Base-by-base conservation (phyloP, 305 asterid genomes). In the Caryopteris hybrid region DNA sequence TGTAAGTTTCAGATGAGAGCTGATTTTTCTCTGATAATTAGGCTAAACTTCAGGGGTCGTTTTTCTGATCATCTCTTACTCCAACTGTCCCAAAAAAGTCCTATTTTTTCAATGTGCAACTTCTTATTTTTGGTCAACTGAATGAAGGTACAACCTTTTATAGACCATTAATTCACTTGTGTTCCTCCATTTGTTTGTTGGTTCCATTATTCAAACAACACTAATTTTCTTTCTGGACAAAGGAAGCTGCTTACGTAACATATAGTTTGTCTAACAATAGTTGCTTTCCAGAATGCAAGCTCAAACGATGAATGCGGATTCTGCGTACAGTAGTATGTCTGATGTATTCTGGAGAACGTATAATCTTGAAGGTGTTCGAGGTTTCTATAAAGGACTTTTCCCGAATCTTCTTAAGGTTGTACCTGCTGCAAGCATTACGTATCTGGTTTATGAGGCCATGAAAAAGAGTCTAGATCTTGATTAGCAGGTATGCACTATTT, bases 391-490 rank as follows among this genome's bases (percentile, higher is more conserved):
- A 77, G 99, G 99, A n/a, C 93, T 94, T 36, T 77, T 87, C 64
- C 99, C 99, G 1, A 94, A 91, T 83, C 96, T 94, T 61, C 93
- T 89, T 48, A 94, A 94, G 77, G 99, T 94, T 3, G 86, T 94
- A 23, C 98, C 99, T 3, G 85, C 98, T 22, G 98, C 99, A 25
- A 91, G 98, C 90, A 94, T 94, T 79, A 91, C 99, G 4, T 94
- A 94, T 77, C 64, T 89, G 77, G 88, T 89, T 55, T 94, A 94
- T 16, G 99, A 91, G 74, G 85, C 89, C 81, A 89, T 81, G 96
- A 91, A 91, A 73, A 89, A 91, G 83, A 91, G 85, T 63, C 70
- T 94, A 50, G 80, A 84, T 13, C 88, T 94, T 18, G 87, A 80
- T 9, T 94, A 87, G 84, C 36, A 45, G 73, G 69, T 62, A 68